Conservation (phyloP, 148 eudicot genomes). For the Arbutus unedo region DNA sequence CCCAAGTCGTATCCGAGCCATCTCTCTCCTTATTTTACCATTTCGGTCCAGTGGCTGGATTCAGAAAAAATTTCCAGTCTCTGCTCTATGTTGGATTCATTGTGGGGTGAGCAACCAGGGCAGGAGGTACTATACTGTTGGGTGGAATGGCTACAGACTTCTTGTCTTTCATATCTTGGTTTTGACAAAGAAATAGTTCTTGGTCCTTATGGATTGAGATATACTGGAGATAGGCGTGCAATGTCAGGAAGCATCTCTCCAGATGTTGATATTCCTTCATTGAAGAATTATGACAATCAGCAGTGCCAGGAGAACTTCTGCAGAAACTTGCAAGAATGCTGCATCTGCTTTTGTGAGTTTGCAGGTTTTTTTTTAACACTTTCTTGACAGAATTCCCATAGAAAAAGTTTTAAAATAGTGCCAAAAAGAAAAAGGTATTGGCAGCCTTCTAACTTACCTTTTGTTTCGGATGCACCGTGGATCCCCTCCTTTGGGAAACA, state of each 20-base stretch:
- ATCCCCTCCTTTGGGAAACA: background rate
- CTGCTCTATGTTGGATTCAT: constrained; percentile 68
- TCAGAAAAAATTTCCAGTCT: constrained; percentile 54
- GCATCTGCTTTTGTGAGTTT: constrained; percentile 83
- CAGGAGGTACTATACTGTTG: constrained; percentile 81
- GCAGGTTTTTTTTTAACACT: constrained; percentile 49
- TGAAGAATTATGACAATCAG: constrained; percentile 72
- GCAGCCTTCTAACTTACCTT: background rate
- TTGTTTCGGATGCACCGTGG: background rate
- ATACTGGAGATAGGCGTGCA: constrained; percentile 69
- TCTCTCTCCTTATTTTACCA: constrained; percentile 63
- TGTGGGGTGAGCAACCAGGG: constrained; percentile 80
- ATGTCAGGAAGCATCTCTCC: constrained; percentile 72
- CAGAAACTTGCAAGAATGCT: constrained; percentile 67
- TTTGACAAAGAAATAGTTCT: constrained; percentile 63
- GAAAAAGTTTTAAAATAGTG: background rate
- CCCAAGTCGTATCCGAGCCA: constrained; percentile 90
- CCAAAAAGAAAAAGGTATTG: background rate
- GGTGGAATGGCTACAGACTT: constrained; percentile 78
- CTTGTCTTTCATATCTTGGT: constrained; percentile 66
- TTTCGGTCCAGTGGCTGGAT: constrained; percentile 82
- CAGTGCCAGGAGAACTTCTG: constrained; percentile 56
- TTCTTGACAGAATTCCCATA: background rate
- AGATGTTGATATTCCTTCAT: constrained; percentile 74
- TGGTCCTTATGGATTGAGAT: constrained; percentile 61